phyloP scores from a whole-genome alignment of 2,329 filamentous ascomycete genomes.

The Davidsoniella australis region DNA sequence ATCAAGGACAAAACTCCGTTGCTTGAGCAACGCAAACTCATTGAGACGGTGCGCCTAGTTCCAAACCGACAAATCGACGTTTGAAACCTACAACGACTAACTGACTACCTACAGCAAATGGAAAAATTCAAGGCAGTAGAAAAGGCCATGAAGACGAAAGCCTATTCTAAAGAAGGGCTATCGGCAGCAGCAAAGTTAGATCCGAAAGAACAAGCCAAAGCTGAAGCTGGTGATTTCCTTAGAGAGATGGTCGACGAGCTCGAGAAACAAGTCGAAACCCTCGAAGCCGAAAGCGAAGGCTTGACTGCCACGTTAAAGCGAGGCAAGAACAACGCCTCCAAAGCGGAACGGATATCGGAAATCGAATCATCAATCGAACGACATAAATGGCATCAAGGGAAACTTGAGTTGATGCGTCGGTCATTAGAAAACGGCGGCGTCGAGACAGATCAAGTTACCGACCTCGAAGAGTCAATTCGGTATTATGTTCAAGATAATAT shows the following conservation, averaged over 20 bases:
- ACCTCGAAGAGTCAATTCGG: slow-evolving; percentile 79
- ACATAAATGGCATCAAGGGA: slow-evolving; percentile 92
- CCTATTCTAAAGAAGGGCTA: slow-evolving; percentile 94
- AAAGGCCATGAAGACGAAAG: slow-evolving; percentile 99
- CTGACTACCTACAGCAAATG: slow-evolving; percentile 56
- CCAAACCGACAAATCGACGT: slow-evolving; percentile 14
- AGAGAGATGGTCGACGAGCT: slow-evolving; percentile 78
- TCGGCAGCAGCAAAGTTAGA: slow-evolving; percentile 84
- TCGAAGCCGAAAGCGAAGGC: slow-evolving; percentile 77
- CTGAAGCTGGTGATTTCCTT: slow-evolving; percentile 75
- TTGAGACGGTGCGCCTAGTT: slow-evolving; percentile 63
- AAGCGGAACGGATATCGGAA: slow-evolving; percentile 74
- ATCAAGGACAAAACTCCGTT: slow-evolving; percentile 98
- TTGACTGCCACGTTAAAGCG: slow-evolving; percentile 87
- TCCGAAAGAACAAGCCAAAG: slow-evolving; percentile 92
- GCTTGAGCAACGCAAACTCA: slow-evolving; percentile 83
- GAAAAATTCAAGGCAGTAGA: slow-evolving; percentile 99
- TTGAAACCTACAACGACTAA: slow-evolving; percentile 13
- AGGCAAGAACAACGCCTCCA: slow-evolving; percentile 70
- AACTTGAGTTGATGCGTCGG: slow-evolving; percentile 77
- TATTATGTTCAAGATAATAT: slow-evolving; percentile 89
- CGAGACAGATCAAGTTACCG: slow-evolving; percentile 71
- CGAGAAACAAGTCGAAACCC: slow-evolving; percentile 78
- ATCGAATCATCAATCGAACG: slow-evolving; percentile 72
- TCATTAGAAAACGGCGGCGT: slow-evolving; percentile 85